Evolutionary conservation across 176 grass and related monocot genomes (phyloP).

Genomic region (Eragrostis nindensis): DNA sequence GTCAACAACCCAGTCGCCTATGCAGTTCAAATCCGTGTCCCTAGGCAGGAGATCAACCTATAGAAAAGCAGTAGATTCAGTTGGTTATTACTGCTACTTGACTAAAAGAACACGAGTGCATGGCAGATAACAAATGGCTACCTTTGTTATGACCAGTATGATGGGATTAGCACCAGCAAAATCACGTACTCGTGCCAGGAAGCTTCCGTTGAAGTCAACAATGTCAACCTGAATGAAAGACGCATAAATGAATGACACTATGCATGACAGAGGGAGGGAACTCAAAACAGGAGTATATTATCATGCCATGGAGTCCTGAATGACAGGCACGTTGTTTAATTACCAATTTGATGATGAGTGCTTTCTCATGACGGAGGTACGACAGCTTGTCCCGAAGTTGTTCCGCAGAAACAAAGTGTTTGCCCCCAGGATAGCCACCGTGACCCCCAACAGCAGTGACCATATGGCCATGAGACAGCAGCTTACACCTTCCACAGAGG

Average conservation of each 20-base stretch:
- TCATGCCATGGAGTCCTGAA: no score
- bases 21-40: slow-evolving; percentile 85
- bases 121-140: not conserved
- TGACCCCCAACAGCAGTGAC: slow-evolving; percentile 93
- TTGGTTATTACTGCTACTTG: not conserved
- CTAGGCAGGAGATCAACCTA: slow-evolving; percentile 90
- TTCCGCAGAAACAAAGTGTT: slow-evolving; percentile 81
- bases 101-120: not conserved
- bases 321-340: not conserved
- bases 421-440: slow-evolving; percentile 90
- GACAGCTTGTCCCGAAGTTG: slow-evolving; percentile 76
- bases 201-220: slow-evolving; percentile 96
- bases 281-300: no score
- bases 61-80: not conserved
- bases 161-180: slow-evolving; percentile 90
- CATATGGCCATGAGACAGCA: slow-evolving; percentile 88
- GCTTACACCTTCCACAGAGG: slow-evolving; percentile 78
- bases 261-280: no score
- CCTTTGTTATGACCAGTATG: slow-evolving; percentile 95
- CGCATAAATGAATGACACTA: no score
- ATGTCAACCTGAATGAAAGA: slow-evolving; percentile 75
- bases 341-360: slow-evolving; percentile 82
- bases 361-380: slow-evolving; percentile 78
- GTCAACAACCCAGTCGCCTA: slow-evolving; percentile 92
- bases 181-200: slow-evolving; percentile 78